Evolutionary conservation across 2,329 filamentous ascomycete genomes (phyloP), one percentile per base, ranked within the genome.

Genomic region (Dactylellina haptotyla): DNA sequence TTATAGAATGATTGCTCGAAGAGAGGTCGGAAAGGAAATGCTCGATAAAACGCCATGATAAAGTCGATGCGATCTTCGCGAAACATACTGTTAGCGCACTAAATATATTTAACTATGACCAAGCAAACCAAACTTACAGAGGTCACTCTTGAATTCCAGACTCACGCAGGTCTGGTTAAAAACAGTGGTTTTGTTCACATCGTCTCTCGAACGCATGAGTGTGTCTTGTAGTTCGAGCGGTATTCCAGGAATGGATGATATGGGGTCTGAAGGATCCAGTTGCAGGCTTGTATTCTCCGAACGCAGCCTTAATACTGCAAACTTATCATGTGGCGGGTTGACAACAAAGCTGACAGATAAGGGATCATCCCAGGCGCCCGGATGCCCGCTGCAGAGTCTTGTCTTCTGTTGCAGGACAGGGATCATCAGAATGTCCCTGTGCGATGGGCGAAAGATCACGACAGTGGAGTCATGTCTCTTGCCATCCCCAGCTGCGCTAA

Each of bases 101-200:
- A 43, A 6, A 43, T 34, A 0, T 45, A 0, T 23, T 8, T 34
- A 20, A 16, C 14, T 26, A n/a, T 28, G 32, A 23, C 2, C 5
- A 5, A 34, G 5, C 20, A 26, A 41, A 14, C n/a, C 1, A 1
- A 18, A 28, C 64, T 54, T 56, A 69, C 64, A 26, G 5, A 43
- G 28, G 43, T 61, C 48, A n/a, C 34, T 61, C 48, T 69, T 69
- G 32, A 69, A 69, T 14, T 34, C 56, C 25, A 69, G 26, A 34
- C 64, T 69, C 4, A 69, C 64, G 26, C 64, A 54, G 5, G 64
- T 69, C 20, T 56, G 64, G 41, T 69, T 61, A 25, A 69, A 69
- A 56, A 69, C 64, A 6, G 48, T 62, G 32, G 37, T 69, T 25
- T 56, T 62, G 18, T 69, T 45, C 1, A 69, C 30, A 41, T 69